Evolutionary conservation across 176 grass and related monocot species (phyloP).

Genomic region (Carex parvula): DNA sequence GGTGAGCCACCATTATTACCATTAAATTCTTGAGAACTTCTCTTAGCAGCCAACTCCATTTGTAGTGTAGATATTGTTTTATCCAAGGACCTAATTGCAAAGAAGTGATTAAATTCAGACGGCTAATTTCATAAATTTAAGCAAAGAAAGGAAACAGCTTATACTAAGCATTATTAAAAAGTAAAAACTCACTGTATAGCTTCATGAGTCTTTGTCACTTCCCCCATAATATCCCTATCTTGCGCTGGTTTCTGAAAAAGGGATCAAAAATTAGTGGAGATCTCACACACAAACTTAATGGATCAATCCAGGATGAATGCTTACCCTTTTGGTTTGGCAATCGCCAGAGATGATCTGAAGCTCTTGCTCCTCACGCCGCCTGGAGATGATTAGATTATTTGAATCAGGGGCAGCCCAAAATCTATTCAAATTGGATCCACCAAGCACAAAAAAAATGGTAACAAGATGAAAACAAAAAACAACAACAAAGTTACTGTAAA

Average conservation of each 20-base stretch:
- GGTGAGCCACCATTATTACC: constrained; percentile 29
- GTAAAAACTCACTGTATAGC: constrained; percentile 66
- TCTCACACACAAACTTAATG: constrained; percentile 8
- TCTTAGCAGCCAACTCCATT: constrained; percentile 84
- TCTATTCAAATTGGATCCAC: constrained; percentile 38
- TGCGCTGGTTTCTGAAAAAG: constrained; percentile 62
- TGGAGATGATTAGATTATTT: constrained; percentile 28
- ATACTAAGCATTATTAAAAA: constrained; percentile 26
- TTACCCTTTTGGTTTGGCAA: constrained; percentile 32
- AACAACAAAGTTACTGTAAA: constrained; percentile 15
- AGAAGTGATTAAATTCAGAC: constrained; percentile 26
- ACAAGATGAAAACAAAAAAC: neutral
- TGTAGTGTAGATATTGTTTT: constrained; percentile 82
- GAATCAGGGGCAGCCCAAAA: constrained; percentile 42
- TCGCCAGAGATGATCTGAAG: constrained; percentile 32
- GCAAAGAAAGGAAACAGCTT: neutral
- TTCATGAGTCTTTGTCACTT: constrained; percentile 66
- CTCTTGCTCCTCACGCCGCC: constrained; percentile 30
- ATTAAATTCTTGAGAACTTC: constrained; percentile 54
- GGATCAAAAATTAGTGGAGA: constrained; percentile 7
- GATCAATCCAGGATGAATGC: neutral
- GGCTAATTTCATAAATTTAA: neutral
- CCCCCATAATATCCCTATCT: constrained; percentile 58
- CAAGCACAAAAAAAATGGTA: constrained; percentile 12
- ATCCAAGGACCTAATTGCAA: constrained; percentile 55